Percentiles rank a stretch among this genome's conserved stretches.
Conservation (phyloP, 163 green algal genomes). For the Scenedesmus sp. region DNA sequence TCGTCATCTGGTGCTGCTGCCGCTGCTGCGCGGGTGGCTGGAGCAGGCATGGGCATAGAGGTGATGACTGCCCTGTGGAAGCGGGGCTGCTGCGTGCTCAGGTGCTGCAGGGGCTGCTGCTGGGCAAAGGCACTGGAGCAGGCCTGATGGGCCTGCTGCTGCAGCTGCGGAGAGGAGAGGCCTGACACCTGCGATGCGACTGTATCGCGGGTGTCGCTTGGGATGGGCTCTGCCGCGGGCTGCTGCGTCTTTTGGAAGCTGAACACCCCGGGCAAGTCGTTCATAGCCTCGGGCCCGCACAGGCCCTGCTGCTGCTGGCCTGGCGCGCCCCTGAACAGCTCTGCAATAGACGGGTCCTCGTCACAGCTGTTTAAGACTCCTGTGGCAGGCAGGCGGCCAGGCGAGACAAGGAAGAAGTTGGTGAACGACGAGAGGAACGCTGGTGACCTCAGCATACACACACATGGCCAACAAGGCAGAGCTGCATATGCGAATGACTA, state of each 20-base stretch:
- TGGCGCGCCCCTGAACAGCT: neutral
- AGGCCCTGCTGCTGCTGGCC: conserved; percentile 2
- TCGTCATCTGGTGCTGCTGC: neutral
- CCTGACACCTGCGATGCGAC: neutral
- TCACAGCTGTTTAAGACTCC: neutral
- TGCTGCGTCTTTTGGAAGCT: neutral
- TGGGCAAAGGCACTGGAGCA: neutral
- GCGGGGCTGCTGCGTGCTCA: neutral
- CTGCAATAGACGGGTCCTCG: neutral
- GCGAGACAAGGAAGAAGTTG: neutral
- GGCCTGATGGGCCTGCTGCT: conserved; percentile 9
- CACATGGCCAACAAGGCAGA: neutral
- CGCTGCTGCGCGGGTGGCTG: neutral
- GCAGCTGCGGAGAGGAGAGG: neutral
- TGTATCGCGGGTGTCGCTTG: neutral
- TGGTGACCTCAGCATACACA: neutral
- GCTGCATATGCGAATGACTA: neutral
- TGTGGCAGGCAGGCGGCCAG: neutral
- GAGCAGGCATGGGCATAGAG: conserved; percentile 21
- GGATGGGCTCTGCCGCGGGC: neutral
- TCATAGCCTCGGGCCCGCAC: conserved; percentile 6
- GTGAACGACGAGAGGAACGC: neutral
- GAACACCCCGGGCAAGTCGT: conserved; percentile 20
- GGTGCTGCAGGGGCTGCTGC: neutral
- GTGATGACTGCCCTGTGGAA: conserved; percentile 34